These are phyloP conservation scores for Solanum pennellii DNA, from an alignment of 257 asterid species.

Conservation along the genomic window DNA sequence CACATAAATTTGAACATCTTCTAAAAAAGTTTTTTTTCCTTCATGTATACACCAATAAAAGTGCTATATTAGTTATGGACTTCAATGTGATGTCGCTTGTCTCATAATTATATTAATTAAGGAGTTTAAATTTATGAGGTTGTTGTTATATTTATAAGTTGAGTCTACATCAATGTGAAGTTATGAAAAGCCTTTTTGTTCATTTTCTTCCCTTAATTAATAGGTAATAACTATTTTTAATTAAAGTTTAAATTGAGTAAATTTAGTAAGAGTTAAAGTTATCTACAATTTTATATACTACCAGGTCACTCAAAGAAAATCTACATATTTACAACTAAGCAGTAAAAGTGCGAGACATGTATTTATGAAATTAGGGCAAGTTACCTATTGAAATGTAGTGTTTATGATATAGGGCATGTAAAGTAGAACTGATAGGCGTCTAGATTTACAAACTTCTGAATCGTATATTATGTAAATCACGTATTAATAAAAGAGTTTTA, in stretches of 20 bases:
- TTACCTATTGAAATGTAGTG: neutral
- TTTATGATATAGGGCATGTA: no score
- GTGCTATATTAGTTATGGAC: neutral
- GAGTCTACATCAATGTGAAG: neutral
- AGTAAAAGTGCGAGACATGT: neutral
- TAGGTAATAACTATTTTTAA: neutral
- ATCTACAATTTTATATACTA: neutral
- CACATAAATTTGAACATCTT: neutral
- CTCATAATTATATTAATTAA: neutral
- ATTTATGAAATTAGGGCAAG: neutral
- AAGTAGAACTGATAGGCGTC: accelerated
- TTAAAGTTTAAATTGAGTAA: neutral
- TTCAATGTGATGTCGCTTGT: neutral
- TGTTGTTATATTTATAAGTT: neutral
- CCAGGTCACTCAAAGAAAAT: neutral
- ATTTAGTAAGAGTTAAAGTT: neutral
- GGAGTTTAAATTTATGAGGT: neutral
- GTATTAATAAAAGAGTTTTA: neutral
- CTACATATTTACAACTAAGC: neutral
- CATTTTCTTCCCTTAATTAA: neutral
- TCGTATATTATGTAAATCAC: neutral
- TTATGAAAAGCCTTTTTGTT: neutral
- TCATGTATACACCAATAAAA: neutral
- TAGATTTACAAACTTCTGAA: neutral
- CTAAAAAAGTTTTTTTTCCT: neutral